Evolutionary conservation across 2,329 filamentous ascomycete genomes (phyloP).

Genomic region (Tolypocladium inflatum): DNA sequence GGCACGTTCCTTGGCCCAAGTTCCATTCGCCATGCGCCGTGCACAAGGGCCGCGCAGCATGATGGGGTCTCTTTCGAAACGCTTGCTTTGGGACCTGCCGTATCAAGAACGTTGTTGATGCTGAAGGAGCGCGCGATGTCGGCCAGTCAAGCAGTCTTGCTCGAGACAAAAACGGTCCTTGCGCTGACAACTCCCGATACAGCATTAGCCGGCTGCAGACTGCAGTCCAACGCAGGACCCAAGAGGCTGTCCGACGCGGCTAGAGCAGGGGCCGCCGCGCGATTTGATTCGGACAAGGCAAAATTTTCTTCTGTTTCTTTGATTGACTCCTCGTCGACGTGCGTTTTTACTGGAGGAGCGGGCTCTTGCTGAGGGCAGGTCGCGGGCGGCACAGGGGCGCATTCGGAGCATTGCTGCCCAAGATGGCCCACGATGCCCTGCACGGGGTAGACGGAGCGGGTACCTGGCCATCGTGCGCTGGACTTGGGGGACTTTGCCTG

Average conservation of each 20-base stretch:
- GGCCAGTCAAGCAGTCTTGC: not conserved
- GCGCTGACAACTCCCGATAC: not conserved
- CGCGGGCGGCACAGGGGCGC: not conserved
- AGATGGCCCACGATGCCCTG: not conserved
- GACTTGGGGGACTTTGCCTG: not conserved
- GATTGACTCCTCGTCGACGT: not conserved
- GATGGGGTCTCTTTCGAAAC: not conserved
- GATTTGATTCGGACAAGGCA: not conserved
- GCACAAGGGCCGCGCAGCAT: not conserved
- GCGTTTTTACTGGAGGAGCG: not conserved
- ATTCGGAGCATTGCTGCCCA: slow-evolving; percentile 4
- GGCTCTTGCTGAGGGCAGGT: not conserved
- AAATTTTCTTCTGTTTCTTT: not conserved
- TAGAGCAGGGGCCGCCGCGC: not conserved
- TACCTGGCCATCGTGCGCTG: not conserved
- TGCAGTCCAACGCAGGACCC: not conserved
- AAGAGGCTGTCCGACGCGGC: not conserved
- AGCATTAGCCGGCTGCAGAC: not conserved
- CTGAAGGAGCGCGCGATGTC: not conserved
- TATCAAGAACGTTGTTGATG: not conserved
- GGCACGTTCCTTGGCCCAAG: not conserved
- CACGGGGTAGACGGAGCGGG: not conserved
- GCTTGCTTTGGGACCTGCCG: not conserved
- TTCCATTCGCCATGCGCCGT: not conserved
- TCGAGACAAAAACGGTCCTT: not conserved